Percentiles rank a stretch among this genome's conserved stretches.
Evolutionary conservation across 768 basidiomycete species (phyloP).

Genomic region (Epithele typhae): DNA sequence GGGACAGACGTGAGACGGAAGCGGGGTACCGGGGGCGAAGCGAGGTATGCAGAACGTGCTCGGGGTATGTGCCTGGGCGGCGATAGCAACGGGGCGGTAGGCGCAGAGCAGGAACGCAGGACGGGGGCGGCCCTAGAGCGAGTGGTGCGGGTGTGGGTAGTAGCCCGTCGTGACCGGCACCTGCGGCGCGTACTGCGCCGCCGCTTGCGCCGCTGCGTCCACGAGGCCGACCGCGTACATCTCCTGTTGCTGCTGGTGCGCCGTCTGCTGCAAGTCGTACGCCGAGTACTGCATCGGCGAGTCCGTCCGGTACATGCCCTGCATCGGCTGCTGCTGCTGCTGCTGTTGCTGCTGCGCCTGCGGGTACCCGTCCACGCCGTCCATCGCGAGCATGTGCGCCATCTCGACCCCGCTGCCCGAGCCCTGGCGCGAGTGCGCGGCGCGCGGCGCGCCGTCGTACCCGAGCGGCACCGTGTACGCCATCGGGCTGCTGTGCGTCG

Average conservation of each 20-base stretch:
- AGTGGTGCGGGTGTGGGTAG: slow-evolving; percentile 9
- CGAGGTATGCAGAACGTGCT: no score
- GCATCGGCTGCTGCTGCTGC: slow-evolving; percentile 15
- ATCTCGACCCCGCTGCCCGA: slow-evolving; percentile 23
- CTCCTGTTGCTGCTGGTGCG: slow-evolving; percentile 1
- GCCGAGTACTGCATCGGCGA: slow-evolving; percentile 23
- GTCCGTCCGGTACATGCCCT: slow-evolving; percentile 25
- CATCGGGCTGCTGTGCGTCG: slow-evolving; percentile 32
- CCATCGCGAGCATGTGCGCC: slow-evolving; percentile 22
- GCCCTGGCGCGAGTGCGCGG: slow-evolving; percentile 20
- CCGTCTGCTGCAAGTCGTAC: slow-evolving; percentile 13
- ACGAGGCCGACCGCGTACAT: slow-evolving; percentile 9
- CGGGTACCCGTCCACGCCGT: slow-evolving; percentile 3
- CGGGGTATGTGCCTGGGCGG: slow-evolving; percentile 1
- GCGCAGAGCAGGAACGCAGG: background rate
- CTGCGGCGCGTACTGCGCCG: slow-evolving; percentile 2
- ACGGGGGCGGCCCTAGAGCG: slow-evolving; percentile 5
- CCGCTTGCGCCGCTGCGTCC: slow-evolving; percentile 5
- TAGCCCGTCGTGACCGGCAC: slow-evolving; percentile 3
- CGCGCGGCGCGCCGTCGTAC: slow-evolving; percentile 18
- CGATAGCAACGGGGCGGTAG: background rate
- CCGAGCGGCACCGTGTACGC: slow-evolving; percentile 50
- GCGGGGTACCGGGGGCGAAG: no score
- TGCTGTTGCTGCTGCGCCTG: slow-evolving; percentile 3
- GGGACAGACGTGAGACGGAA: no score